Evolutionary conservation across 140 eudicot genomes (phyloP), one percentile per base, ranked within the genome.

Genomic region (Oenanthe javanica): DNA sequence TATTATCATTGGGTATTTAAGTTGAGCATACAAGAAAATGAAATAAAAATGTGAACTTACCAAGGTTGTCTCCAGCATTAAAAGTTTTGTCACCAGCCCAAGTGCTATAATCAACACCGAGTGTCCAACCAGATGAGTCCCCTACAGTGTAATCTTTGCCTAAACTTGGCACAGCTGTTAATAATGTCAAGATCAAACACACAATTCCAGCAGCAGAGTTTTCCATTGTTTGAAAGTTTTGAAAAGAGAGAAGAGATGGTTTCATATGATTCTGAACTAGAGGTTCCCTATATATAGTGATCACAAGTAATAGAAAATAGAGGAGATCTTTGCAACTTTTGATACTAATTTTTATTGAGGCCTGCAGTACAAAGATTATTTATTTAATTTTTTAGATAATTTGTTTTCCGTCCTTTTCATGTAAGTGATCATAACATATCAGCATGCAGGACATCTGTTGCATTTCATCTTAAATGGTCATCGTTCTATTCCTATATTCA

Each of bases 91-190:
- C 93, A 45, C 76, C 49, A 38, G 97, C 76, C 98, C 97, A 91
- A 13, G 90, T 86, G 69, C 16, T 14, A 71, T 93, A 93, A 85
- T 93, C 90, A 23, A 83, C 89, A 40, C 91, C 84, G 45, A 88
- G 50, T 0, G 88, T 76, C 98, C 98, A 93, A 16, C 98, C 98
- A 10, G 85, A 74, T 10, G 90, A 0, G 85, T 88, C 98, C 16
- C 98, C 98, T 55, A 93, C 98, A 0, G 90, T 91, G 70, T 93
- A 88, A 45, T 80, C 90, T 36, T 87, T 83, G 21, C 92, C 93
- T 6, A 76, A 75, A 47, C 87, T 25, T 59, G 86, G 80, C 70
- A 79, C 63, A 23, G 83, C 80, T 16, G 50, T 47, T 72, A 47
- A 74, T 6, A 83, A 14, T 27, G 81, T 71, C 46, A 84, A 38